Conservation (phyloP, 495 filamentous ascomycete species). For the Talaromyces liani region DNA sequence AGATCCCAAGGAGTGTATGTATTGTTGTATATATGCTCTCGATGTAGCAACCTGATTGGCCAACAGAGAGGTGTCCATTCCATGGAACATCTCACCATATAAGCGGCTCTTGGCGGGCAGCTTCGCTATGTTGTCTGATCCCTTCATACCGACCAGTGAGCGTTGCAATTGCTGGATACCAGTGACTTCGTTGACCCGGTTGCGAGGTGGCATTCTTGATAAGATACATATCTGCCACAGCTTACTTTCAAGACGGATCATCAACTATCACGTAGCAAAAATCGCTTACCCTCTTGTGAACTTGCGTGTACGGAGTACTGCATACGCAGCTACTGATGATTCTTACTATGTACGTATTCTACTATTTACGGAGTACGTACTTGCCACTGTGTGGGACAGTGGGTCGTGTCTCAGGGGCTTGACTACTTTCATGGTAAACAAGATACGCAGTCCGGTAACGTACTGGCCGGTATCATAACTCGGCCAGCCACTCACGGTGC, state of each 20-base stretch:
- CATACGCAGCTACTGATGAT: neutral
- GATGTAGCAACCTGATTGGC: neutral
- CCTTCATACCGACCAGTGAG: neutral
- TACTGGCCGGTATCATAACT: neutral
- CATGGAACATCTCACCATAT: neutral
- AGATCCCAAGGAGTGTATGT: neutral
- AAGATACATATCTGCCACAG: neutral
- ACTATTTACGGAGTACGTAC: too few species aligned
- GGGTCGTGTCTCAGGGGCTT: conserved; percentile 4
- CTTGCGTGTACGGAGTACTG: neutral
- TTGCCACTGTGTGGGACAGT: neutral
- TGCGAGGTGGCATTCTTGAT: neutral
- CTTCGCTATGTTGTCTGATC: neutral
- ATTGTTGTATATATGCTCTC: neutral
- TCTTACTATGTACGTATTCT: too few species aligned
- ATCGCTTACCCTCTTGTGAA: neutral
- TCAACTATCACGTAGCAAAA: neutral
- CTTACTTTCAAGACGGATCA: neutral
- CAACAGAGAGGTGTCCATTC: neutral
- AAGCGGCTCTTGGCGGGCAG: neutral
- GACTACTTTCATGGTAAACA: conserved; percentile 1
- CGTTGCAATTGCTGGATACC: neutral
- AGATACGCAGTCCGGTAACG: neutral
- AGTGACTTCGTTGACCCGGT: neutral
- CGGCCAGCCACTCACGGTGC: neutral